Evolutionary conservation across 192 early-diverging fungal genomes (phyloP).

Genomic region (Coemansia sp.): DNA sequence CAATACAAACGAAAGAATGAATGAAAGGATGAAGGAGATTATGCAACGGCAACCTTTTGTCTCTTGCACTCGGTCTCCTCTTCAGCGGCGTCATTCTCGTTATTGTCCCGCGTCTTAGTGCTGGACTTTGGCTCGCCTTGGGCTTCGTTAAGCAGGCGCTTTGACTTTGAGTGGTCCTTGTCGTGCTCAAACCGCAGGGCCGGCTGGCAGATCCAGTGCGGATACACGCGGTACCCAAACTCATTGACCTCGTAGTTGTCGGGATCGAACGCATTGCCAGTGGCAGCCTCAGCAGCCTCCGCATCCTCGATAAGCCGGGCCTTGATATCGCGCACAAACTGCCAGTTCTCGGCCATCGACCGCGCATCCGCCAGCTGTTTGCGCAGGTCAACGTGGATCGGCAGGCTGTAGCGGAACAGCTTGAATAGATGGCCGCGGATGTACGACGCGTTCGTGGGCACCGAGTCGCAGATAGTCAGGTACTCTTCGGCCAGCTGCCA

Average conservation of each 20-base stretch:
- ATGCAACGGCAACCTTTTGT: constrained; percentile 13
- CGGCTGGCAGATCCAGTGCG: constrained; percentile 64
- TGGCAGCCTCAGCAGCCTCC: neutral
- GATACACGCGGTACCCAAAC: constrained; percentile 58
- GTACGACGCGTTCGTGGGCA: constrained; percentile 65
- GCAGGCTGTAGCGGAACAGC: constrained; percentile 75
- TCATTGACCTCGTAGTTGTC: constrained; percentile 31
- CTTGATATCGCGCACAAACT: constrained; percentile 53
- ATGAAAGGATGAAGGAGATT: neutral
- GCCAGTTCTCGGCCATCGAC: constrained; percentile 61
- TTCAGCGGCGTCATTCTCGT: too few relatives aligned
- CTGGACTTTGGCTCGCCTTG: neutral
- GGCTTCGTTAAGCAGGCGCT: constrained; percentile 49
- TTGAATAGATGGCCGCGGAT: constrained; percentile 94
- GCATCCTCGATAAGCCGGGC: constrained; percentile 39
- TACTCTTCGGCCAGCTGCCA: constrained; percentile 90
- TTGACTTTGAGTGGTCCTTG: constrained; percentile 43
- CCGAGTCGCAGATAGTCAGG: constrained; percentile 72
- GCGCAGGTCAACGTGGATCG: constrained; percentile 78
- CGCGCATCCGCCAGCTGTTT: constrained; percentile 63
- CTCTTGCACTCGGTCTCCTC: constrained; percentile 14
- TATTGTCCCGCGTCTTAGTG: neutral
- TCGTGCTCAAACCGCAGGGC: constrained; percentile 58
- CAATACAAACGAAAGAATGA: too few relatives aligned
- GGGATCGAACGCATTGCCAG: constrained; percentile 24